Evolutionary conservation across 2,329 filamentous ascomycete genomes (phyloP), one percentile per base, ranked within the genome.

Genomic region (Colletotrichum viniferum): DNA sequence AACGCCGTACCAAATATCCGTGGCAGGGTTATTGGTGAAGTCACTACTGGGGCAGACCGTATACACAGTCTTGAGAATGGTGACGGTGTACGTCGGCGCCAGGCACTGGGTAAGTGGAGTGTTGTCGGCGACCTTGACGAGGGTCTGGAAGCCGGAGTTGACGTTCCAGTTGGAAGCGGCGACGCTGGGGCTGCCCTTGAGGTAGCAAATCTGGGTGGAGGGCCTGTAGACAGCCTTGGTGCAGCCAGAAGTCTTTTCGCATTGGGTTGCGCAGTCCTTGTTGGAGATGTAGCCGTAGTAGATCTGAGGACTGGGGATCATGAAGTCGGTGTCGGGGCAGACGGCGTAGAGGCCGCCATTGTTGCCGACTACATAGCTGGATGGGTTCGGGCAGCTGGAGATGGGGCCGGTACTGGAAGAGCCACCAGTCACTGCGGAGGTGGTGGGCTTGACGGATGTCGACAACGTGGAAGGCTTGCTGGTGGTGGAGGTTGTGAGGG

Each of bases 11-110:
- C 71, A 73, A 18, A 73, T 73, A 38, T 73, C 65, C 21, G 55
- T 38, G 16, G 56, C 71, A 9, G 64, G 64, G 71, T 56, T 73
- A 24, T 73, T 73, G n/a, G 38, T 69, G 18, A 73, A 69, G 36
- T 73, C 71, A 28, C 71, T 73, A 38, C 64, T 62, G 18, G 71
- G 71, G 43, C 71, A 73, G 36, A 73, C 56, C n/a, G 58, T 43
- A 7, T 73, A 69, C 10, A 30, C 26, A 9, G 36, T 73, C 16
- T 9, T 21, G 8, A 38, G 18, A 24, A 28, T 21, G 7, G 30
- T 61, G 30, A 73, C 30, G 24, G 71, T 55, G 24, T 73, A 73
- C 6, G 64, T 73, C 24, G 71, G 56, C 5, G 32, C 71, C 56
- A 73, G 3, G 10, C 71, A 73, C 38, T 69, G 58, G 24, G 56